Conservation (phyloP, 139 green algal species). For the Chlamydomonas schloesseri region DNA sequence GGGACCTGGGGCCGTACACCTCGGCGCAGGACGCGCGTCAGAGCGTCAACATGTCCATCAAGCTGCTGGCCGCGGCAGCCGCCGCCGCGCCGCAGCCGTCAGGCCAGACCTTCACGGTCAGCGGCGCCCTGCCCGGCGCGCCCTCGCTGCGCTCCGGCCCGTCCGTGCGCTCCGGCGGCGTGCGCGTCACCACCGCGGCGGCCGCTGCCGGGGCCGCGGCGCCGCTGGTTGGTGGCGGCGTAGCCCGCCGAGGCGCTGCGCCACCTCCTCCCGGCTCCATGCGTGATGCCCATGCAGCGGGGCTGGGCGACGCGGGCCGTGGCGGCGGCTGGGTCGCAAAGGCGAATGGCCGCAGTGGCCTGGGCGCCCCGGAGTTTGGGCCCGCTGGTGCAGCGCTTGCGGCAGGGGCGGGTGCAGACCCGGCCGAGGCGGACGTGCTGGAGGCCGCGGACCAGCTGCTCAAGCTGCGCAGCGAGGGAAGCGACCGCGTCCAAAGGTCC, state of each 20-base stretch:
- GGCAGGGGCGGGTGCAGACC: neutral
- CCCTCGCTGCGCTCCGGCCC: too few relatives aligned
- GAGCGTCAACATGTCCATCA: constrained; percentile 13
- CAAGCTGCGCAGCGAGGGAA: neutral
- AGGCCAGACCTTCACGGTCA: neutral
- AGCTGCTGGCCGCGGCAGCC: neutral
- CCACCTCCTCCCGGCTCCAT: too few relatives aligned
- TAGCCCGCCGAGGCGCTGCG: too few relatives aligned
- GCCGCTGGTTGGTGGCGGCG: too few relatives aligned
- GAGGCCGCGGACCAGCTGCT: neutral
- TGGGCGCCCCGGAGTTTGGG: too few relatives aligned
- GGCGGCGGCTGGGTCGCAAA: too few relatives aligned
- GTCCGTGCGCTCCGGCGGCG: too few relatives aligned
- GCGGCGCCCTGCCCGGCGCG: neutral
- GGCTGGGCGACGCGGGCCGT: neutral
- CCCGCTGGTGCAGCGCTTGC: neutral
- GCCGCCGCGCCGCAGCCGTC: neutral
- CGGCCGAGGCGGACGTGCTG: neutral
- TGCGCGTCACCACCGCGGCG: too few relatives aligned
- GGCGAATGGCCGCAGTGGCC: too few relatives aligned
- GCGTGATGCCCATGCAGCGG: too few relatives aligned
- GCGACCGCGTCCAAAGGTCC: too few relatives aligned
- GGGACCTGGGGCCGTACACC: constrained; percentile 12
- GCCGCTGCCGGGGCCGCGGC: too few relatives aligned
- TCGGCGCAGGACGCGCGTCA: neutral